Evolutionary conservation across 1,284 basidiomycete species (phyloP).

Genomic region (Naganishia albida): DNA sequence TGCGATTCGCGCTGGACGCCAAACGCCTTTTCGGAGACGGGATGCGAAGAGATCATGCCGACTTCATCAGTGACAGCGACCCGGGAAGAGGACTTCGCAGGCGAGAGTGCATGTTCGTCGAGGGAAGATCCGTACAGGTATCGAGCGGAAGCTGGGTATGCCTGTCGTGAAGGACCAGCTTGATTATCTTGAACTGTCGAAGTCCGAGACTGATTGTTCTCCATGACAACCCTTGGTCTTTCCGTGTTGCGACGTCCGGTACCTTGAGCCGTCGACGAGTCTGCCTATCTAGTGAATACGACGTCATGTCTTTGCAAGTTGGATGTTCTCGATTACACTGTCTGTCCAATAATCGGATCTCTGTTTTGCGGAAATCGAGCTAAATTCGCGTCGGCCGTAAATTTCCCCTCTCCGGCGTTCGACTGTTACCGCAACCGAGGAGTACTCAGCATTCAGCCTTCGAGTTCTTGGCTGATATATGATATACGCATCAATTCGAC

Average conservation of each 20-base stretch:
- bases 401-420: background rate
- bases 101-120: background rate
- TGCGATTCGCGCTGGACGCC: conserved; percentile 13
- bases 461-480: background rate
- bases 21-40: conserved; percentile 21
- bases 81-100: background rate
- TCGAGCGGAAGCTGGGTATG: background rate
- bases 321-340: background rate
- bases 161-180: conserved; percentile 17
- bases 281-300: background rate
- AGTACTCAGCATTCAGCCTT: background rate
- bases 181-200: background rate
- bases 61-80: conserved; percentile 25
- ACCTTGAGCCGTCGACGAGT: background rate
- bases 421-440: conserved; percentile 1
- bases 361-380: conserved; percentile 1
- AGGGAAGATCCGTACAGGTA: conserved; percentile 12
- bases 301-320: background rate
- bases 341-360: conserved; percentile 9
- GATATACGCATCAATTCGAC: background rate
- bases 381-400: background rate
- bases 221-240: background rate
- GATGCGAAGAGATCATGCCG: conserved; percentile 23
- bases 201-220: background rate
- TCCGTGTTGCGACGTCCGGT: background rate